Evolutionary conservation across 202 grass and related monocot genomes (phyloP), one percentile per base, ranked within the genome.

Genomic region (Bolboschoenoplectus hybrid): DNA sequence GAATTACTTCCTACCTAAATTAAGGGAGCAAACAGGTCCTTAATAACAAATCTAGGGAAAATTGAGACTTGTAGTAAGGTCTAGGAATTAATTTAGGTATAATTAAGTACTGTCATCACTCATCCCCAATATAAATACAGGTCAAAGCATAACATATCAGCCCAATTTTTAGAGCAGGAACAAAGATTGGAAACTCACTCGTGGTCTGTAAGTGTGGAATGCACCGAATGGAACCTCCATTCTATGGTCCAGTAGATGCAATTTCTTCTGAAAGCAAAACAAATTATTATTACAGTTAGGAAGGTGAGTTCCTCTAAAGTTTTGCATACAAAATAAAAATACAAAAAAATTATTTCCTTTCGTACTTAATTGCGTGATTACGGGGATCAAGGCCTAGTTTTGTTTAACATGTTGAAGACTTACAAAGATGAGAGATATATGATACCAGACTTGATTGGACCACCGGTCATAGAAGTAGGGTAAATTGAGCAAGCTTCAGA

Each of bases 211-310:
- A 96, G 80, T 72, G 92, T 65, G 80, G 89, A n/a, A 83, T 94
- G 90, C 11, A 86, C 64, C 63, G 86, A 98, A 85, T 85, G 84
- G 67, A 96, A 96, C 84, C 53, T 96, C 97, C 91, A 98, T 40
- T 98, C 91, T 12, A 98, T 57, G 34, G 97, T 96, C 97, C 97
- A 98, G 84, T 78, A 91, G 60, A 98, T 96, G 86, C 87, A 85
- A 85, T 96, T 86, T 50, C 87, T 90, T 81, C 91, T 98, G 90
- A 64, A 85, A 67, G 53, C 2, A 65, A 71, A 88, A 26, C 26
- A 26, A 26, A 5, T 83, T 88, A 75, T 2, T 34, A 19, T 17
- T 58, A 79, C 6, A 41, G 17, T 79, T 57, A 78, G 74, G 6
- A 58, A 57, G 3, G 7, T 79, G 13, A 52, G 71, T 8, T 74